Base-by-base conservation (phyloP, 768 basidiomycete species). In the Udeniomyces megalosporus region DNA sequence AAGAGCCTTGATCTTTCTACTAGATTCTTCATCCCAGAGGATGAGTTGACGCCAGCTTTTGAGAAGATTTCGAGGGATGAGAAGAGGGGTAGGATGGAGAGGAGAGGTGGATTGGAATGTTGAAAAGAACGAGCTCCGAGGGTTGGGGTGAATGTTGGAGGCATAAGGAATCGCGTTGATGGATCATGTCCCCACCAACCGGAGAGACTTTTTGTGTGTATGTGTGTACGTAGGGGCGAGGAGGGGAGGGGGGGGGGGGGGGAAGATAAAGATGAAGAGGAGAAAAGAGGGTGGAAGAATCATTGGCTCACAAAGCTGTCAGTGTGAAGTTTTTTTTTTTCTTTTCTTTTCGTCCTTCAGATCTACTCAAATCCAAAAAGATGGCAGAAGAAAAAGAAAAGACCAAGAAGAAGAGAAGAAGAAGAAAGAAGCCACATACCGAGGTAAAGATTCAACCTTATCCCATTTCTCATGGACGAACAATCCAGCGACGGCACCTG, bases 101-200 rank as follows among this genome's bases (percentile, higher is more conserved):
- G 76, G 38, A 87, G 82, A 60, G 83, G 85, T 10, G 95, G 91
- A 75, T 96, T 97, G 44, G 92, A 96, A 73, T 93, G 86, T 71
- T 95, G 92, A 75, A 86, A 96, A 46, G 91, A 91, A 72, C 89
- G 86, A 0, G 95, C 95, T 59, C 95, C 95, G 22, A 78, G 79
- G 66, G 88, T 86, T 10, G 91, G 85, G 52, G 80, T 80, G 75
- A 95, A 99, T 55, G 70, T 77, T 14, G 84, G 77, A 29, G 86
- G 84, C 93, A 97, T 97, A 59, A 80, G 76, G 77, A 99, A 97
- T 32, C 95, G 84, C 44, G 90, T 92, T 58, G 76, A 70, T 31
- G 83, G 79, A 69, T 89, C 82, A 72, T 96, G 91, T 49, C 95
- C 95, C 93, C 93, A 99, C 95, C 95, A 99, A 49, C 95, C 95